A percentile compares a stretch with the other conserved stretches of the same genome.
Conservation (phyloP, 2,329 filamentous ascomycete genomes). For the Aplosporella prunicola region DNA sequence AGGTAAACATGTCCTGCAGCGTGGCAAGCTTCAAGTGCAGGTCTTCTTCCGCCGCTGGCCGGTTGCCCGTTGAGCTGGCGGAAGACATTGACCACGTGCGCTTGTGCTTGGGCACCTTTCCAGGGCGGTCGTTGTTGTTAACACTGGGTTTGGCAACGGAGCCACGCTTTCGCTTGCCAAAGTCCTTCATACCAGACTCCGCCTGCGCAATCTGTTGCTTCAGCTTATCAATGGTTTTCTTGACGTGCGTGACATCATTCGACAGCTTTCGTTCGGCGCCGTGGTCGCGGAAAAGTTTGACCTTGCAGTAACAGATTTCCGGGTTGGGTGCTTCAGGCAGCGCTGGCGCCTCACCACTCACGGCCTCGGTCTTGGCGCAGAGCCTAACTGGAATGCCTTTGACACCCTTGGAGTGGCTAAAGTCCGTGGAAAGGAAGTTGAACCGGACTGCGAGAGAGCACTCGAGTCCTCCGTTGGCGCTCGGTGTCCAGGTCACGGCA, state of each 20-base stretch:
- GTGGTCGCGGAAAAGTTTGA: constrained; percentile 93
- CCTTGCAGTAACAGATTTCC: constrained; percentile 90
- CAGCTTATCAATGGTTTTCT: constrained; percentile 92
- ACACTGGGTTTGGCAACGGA: constrained; percentile 38
- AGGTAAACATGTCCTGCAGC: constrained; percentile 81
- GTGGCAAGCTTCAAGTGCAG: constrained; percentile 68
- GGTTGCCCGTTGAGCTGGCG: constrained; percentile 35
- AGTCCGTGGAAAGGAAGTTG: constrained; percentile 97
- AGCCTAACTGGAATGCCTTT: constrained; percentile 93
- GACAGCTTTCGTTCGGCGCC: constrained; percentile 90
- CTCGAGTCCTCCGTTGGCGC: constrained; percentile 57
- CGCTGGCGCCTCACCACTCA: constrained; percentile 34
- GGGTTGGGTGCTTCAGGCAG: constrained; percentile 38
- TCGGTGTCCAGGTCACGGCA: constrained; percentile 75
- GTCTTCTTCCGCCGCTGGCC: constrained; percentile 52
- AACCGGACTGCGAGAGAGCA: constrained; percentile 87
- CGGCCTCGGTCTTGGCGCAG: constrained; percentile 75
- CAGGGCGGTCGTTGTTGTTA: constrained; percentile 52
- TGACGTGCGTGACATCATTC: constrained; percentile 89
- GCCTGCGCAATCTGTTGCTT: constrained; percentile 84
- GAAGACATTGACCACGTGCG: constrained; percentile 94
- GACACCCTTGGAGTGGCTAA: constrained; percentile 96
- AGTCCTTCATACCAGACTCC: constrained; percentile 50
- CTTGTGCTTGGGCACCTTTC: constrained; percentile 85
- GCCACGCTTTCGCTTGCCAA: constrained; percentile 50